Percentiles rank a stretch among this genome's conserved stretches.
Evolutionary conservation across 305 asterid species (phyloP).

Genomic region (Striga hermonthica): DNA sequence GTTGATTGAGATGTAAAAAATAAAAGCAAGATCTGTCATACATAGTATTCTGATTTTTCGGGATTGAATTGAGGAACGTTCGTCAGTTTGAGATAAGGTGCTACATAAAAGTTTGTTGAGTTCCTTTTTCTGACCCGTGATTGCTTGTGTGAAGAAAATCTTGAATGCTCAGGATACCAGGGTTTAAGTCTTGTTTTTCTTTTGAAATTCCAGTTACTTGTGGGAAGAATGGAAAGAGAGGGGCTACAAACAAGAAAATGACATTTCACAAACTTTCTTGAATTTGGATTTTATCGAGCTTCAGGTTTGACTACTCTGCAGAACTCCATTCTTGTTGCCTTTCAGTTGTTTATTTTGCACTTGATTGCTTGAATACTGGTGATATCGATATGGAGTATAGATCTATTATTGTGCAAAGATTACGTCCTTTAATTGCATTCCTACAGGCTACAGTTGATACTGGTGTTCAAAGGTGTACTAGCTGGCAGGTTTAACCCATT

Average conservation of each 20-base stretch:
- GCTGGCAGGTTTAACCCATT: not conserved
- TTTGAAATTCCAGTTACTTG: slow-evolving; percentile 59
- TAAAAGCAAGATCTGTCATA: not conserved
- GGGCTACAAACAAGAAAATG: slow-evolving; percentile 37
- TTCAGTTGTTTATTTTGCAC: slow-evolving; percentile 13
- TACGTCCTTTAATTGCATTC: slow-evolving; percentile 10
- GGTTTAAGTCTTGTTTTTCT: slow-evolving; percentile 27
- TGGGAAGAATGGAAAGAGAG: slow-evolving; percentile 81
- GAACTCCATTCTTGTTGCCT: not conserved
- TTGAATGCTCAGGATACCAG: slow-evolving; percentile 25
- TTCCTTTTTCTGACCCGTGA: not conserved
- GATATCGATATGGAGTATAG: slow-evolving; percentile 8
- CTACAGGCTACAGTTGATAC: not conserved
- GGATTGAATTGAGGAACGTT: not conserved
- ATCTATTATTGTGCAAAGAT: slow-evolving; percentile 10
- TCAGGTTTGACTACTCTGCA: slow-evolving; percentile 47
- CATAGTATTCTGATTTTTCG: not conserved
- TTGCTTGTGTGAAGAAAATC: slow-evolving; percentile 24
- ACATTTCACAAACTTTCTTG: slow-evolving; percentile 46
- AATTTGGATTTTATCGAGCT: slow-evolving; percentile 47
- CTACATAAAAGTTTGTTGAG: slow-evolving; percentile 1
- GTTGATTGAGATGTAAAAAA: not conserved
- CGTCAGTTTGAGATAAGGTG: slow-evolving; percentile 19
- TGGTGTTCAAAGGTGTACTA: slow-evolving; percentile 10
- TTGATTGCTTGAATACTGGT: slow-evolving; percentile 1